A percentile compares a stretch with the other conserved stretches of the same genome.
Evolutionary conservation across 495 filamentous ascomycete genomes (phyloP).

Genomic region (Platismatia glauca): DNA sequence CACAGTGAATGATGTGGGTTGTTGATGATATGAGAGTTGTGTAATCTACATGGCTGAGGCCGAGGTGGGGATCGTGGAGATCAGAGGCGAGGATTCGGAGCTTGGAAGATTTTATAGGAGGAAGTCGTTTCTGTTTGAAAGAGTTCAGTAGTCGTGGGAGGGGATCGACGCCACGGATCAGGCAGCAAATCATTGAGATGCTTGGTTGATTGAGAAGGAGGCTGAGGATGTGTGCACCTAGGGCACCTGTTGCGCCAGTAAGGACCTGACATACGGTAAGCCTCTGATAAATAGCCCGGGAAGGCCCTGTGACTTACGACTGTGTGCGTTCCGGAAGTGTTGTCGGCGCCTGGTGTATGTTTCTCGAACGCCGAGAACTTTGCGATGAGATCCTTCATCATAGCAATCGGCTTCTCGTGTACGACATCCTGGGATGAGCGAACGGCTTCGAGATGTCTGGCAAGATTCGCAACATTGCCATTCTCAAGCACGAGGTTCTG

Average conservation of each 20-base stretch:
- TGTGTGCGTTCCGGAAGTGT: no score
- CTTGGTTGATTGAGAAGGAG: conserved; percentile 38
- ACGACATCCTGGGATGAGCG: no score
- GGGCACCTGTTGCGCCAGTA: conserved; percentile 46
- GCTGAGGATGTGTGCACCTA: conserved; percentile 46
- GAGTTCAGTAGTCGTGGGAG: conserved; percentile 31
- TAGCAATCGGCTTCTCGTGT: conserved; percentile 24
- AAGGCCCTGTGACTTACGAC: no score
- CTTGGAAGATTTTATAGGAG: no score
- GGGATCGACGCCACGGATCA: conserved; percentile 36
- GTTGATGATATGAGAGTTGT: conserved; percentile 24
- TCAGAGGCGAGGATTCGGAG: no score
- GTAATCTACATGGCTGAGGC: conserved; percentile 23
- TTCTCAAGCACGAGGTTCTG: conserved; percentile 45
- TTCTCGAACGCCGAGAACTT: conserved; percentile 37
- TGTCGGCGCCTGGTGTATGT: no score
- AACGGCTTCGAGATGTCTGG: conserved; percentile 33
- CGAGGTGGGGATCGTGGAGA: conserved; percentile 24
- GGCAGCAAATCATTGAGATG: conserved; percentile 38
- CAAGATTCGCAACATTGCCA: conserved; percentile 38
- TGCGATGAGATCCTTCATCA: conserved; percentile 39
- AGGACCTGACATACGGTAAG: conserved; percentile 26
- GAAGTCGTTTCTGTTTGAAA: conserved; percentile 9
- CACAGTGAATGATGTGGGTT: conserved; percentile 11
- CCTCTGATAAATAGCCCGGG: no score